These are phyloP conservation scores for Anthracocystis panici-leucophaei DNA, from an alignment of 1,284 basidiomycete species.

Conservation along the genomic window DNA sequence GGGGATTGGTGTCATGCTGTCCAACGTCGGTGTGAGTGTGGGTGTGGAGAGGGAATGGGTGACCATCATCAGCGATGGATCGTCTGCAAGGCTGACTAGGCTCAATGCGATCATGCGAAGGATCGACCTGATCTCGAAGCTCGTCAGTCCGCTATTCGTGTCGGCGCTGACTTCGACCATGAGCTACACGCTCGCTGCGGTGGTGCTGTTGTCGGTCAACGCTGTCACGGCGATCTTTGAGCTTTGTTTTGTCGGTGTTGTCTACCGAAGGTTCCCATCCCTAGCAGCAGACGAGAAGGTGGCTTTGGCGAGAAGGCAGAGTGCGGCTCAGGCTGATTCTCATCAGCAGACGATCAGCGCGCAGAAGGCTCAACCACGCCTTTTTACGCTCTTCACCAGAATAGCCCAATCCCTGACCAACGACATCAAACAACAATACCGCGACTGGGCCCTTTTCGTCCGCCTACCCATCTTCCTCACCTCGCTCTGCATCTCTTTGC, in stretches of 20 bases:
- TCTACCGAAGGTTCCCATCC: constrained; percentile 51
- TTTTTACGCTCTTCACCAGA: neutral
- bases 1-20: constrained; percentile 70
- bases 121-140: constrained; percentile 75
- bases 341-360: neutral
- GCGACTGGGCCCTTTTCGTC: constrained; percentile 73
- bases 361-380: neutral
- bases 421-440: constrained; percentile 35
- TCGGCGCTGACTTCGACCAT: constrained; percentile 72
- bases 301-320: constrained; percentile 13
- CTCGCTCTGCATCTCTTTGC: constrained; percentile 73
- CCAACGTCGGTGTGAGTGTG: constrained; percentile 73
- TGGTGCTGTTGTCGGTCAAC: constrained; percentile 53
- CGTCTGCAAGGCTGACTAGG: constrained; percentile 57
- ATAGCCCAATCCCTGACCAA: constrained; percentile 5
- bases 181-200: constrained; percentile 38
- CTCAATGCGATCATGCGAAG: constrained; percentile 71
- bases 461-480: constrained; percentile 71
- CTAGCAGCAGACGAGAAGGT: constrained; percentile 43
- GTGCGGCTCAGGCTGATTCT: neutral
- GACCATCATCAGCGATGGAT: constrained; percentile 70
- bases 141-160: constrained; percentile 75
- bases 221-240: constrained; percentile 54
- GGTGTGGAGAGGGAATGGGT: constrained; percentile 76
- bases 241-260: constrained; percentile 51